Evolutionary conservation across 148 eudicot species (phyloP), one percentile per base, ranked within the genome.

Genomic region (Nepenthes mirabilis): DNA sequence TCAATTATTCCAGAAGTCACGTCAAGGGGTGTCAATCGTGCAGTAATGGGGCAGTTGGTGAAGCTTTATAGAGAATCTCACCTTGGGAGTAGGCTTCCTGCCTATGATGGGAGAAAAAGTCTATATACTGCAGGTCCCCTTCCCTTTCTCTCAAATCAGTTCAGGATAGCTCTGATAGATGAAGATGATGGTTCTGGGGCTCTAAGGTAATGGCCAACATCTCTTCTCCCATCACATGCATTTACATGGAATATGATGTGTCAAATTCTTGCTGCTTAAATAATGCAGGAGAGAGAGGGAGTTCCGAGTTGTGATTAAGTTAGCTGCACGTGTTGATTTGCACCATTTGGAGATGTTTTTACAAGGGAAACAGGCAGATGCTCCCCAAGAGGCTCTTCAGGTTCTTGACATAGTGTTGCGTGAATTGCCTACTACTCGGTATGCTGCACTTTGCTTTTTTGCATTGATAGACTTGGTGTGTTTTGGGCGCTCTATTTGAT

Each of bases 41-140:
- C 85, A 59, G 85, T 91, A 43, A 85, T 91, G 82, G 77, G 34
- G 32, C 77, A 85, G 37, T 68, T 91, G 71, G 93, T 83, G 55
- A 79, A 66, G 43, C 57, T 76, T 36, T 82, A 88, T 56, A 61
- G 77, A 52, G 94, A 80, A 60, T 83, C 96, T 65, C 94, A 88
- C 74, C 82, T 91, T 53, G 94, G 96, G 11, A 88, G 65, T 62
- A 74, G 90, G 66, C 77, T 85, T 67, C 90, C 91, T 52, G 97
- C 82, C 23, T 91, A 88, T 78, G 97, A 91, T 78, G 96, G 97
- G 32, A 78, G 87, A 53, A 88, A 83, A 72, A 79, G 94, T 63
- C 77, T 88, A 13, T 91, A 88, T 58, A 85, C 94, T 4, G 97
- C 97, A 10, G 97, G 96, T 7, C 79, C 87, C 33, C 80, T 91